These are phyloP conservation scores for Penicillium polonicum DNA, from an alignment of 2,329 filamentous ascomycete genomes.

Conservation along the genomic window DNA sequence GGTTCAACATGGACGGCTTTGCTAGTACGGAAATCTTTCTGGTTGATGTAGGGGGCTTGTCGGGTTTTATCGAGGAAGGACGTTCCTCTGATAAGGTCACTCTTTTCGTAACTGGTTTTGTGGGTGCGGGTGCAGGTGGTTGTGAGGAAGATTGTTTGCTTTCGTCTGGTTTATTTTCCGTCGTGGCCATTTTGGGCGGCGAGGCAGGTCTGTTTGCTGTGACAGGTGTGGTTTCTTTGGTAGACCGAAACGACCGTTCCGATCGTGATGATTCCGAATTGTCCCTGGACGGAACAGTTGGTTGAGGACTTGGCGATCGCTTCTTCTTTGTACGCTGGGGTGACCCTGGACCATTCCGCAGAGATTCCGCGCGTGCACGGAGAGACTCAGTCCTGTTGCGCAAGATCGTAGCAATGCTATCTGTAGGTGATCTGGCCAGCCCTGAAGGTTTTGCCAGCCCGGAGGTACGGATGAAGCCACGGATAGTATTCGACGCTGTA, in stretches of 20 bases:
- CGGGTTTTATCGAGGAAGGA: background rate
- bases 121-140: background rate
- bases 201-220: constrained; percentile 3
- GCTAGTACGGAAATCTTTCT: constrained; percentile 3
- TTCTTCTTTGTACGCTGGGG: constrained; percentile 16
- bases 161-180: background rate
- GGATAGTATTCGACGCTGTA: constrained; percentile 28
- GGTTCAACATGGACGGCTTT: constrained; percentile 3
- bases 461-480: constrained; percentile 41
- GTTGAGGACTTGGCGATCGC: constrained; percentile 12
- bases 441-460: constrained; percentile 30
- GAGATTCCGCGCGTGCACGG: constrained; percentile 22
- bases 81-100: constrained; percentile 1
- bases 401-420: constrained; percentile 24
- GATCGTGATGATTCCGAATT: constrained; percentile 27
- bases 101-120: background rate
- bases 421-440: constrained; percentile 29
- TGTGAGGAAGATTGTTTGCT: background rate
- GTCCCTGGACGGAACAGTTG: constrained; percentile 17
- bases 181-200: background rate
- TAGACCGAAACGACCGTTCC: constrained; percentile 19
- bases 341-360: constrained; percentile 21
- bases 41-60: background rate
- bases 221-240: constrained; percentile 6
- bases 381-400: constrained; percentile 25